Evolutionary conservation across 192 early-diverging fungal species (phyloP), one percentile per base, ranked within the genome.

Genomic region (Hyaloraphidium curvatum): DNA sequence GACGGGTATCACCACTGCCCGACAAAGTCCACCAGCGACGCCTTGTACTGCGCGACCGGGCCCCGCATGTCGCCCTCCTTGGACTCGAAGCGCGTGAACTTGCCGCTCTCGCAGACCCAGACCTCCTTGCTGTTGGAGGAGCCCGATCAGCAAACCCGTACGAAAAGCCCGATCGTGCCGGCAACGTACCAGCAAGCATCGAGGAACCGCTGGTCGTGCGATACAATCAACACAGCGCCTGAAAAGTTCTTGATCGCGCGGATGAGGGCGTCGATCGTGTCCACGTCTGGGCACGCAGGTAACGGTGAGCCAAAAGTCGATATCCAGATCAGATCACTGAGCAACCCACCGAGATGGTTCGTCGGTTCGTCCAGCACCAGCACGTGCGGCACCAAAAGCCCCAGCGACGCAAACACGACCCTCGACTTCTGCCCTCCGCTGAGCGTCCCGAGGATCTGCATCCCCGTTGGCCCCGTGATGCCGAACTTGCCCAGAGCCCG

Each of bases 401-500:
- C 59, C 64, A 71, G 66, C 55, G 56, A 64, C 29, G 67, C 74
- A 67, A 73, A 79, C 54, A 75, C 67, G 25, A 66, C 70, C 62
- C 95, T 73, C 40, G 78, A 81, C 71, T 99, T 99, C 65, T 96
- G 92, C 53, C 95, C 95, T 63, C 92, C 95, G 50, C 86, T 89
- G 16, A 99, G 68, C 1, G 95, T 99, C 40, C 82, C 73, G 62
- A 99, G 93, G 21, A 82, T 76, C 60, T 96, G 92, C 70, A 97
- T 62, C 39, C 86, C 92, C 4, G 84, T 87, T 76, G 88, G 91
- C 2, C 95, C 95, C 17, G 92, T 88, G 41, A 99, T 82, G 53
- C 95, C 95, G 62, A 92, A 99, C 7, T 84, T 71, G 51, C 87
- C 95, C 58, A 99, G 63, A 53, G 91, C 80, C 17, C 89, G 67